Conservation (phyloP, 768 basidiomycete genomes). For the Suillus subluteus region DNA sequence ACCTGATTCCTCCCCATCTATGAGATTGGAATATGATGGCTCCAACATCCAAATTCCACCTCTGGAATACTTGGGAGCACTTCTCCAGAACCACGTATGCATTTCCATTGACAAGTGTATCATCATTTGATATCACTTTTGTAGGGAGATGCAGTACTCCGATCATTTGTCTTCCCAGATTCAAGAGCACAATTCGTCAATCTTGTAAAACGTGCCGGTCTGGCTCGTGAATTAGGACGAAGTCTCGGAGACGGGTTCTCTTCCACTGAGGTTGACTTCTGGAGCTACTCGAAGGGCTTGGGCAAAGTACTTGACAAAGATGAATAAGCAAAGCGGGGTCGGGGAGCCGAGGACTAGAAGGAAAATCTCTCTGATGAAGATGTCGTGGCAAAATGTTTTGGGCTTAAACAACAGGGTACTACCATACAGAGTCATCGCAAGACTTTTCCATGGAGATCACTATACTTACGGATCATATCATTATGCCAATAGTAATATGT, state of each 20-base stretch:
- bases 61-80: slow-evolving; percentile 48
- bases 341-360: background rate
- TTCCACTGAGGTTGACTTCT: slow-evolving; percentile 60
- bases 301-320: slow-evolving; percentile 4
- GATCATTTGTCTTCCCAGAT: slow-evolving; percentile 71
- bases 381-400: background rate
- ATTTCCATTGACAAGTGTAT: slow-evolving; percentile 13
- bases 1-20: slow-evolving; percentile 33
- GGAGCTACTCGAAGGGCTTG: slow-evolving; percentile 55
- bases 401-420: background rate
- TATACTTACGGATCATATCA: background rate
- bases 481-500: background rate
- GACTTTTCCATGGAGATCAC: background rate
- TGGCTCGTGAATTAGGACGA: slow-evolving; percentile 37
- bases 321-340: background rate
- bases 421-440: background rate
- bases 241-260: slow-evolving; percentile 32
- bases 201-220: slow-evolving; percentile 51
- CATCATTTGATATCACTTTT: slow-evolving; percentile 15
- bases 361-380: background rate
- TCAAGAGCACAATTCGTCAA: slow-evolving; percentile 70
- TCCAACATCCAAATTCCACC: slow-evolving; percentile 27
- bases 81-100: slow-evolving; percentile 66
- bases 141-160: slow-evolving; percentile 61
- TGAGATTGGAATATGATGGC: slow-evolving; percentile 14